phyloP scores from a whole-genome alignment of 257 asterid species.

The Nicotiana obtusifolia region DNA sequence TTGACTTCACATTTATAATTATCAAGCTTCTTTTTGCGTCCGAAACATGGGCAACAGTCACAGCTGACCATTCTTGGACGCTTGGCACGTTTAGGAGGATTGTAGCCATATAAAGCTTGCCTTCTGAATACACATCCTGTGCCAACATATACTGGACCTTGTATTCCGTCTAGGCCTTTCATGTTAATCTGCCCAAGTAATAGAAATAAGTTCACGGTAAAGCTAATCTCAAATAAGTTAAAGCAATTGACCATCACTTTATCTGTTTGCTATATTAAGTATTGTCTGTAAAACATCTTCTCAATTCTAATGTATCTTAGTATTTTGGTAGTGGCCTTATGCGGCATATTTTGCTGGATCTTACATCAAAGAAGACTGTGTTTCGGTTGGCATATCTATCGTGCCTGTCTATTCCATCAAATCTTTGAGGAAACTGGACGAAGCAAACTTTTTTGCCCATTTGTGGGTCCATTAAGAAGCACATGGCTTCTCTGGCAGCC shows the following conservation, averaged over 20 bases:
- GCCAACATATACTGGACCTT: conserved; percentile 96
- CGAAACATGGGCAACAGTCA: conserved; percentile 89
- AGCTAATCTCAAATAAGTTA: not conserved
- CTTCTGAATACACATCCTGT: conserved; percentile 90
- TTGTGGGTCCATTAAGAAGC: conserved; percentile 93
- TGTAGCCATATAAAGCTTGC: conserved; percentile 83
- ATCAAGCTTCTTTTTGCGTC: conserved; percentile 65
- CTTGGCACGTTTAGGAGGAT: conserved; percentile 76
- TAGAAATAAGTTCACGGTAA: not conserved
- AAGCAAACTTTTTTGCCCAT: conserved; percentile 87
- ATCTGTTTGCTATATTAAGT: not conserved
- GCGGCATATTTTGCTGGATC: conserved; percentile 14
- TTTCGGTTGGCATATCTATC: conserved; percentile 97
- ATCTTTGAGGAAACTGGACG: conserved; percentile 97
- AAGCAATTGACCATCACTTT: not conserved
- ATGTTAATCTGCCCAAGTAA: conserved; percentile 59
- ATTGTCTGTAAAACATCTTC: not conserved
- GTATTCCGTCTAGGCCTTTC: conserved; percentile 92
- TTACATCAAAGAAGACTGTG: conserved; percentile 96
- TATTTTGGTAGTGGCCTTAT: not conserved
- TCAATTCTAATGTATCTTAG: not conserved
- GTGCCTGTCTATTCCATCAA: conserved; percentile 89
- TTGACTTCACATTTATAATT: conserved; percentile 41
- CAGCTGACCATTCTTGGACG: conserved; percentile 89
- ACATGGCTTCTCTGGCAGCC: conserved; percentile 95